Conservation (phyloP, 1,284 basidiomycete species). For the Ganoderma sinense region DNA sequence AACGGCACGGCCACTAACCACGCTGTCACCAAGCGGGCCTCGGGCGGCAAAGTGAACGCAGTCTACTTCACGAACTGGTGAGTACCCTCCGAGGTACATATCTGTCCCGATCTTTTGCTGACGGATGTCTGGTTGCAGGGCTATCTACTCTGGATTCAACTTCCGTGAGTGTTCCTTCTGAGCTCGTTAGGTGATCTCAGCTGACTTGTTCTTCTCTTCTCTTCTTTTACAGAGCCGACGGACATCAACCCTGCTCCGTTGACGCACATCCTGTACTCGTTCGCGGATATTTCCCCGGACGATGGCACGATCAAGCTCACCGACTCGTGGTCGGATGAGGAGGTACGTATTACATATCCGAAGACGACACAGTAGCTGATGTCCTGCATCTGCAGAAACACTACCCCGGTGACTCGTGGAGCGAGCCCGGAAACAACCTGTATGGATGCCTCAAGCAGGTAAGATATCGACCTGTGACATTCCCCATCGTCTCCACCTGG, state of each 20-base stretch:
- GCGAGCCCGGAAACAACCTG: constrained; percentile 74
- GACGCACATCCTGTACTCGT: constrained; percentile 86
- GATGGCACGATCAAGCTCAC: constrained; percentile 77
- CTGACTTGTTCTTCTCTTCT: constrained; percentile 23
- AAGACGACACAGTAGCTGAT: background rate
- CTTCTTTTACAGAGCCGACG: constrained; percentile 58
- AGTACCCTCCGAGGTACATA: constrained; percentile 9
- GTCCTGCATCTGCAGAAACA: constrained; percentile 58
- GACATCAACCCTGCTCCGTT: constrained; percentile 62
- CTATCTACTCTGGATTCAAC: constrained; percentile 79
- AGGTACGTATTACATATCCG: constrained; percentile 50
- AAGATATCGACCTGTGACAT: constrained; percentile 19
- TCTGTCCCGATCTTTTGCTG: background rate
- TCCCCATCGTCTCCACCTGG: background rate
- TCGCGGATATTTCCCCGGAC: constrained; percentile 79
- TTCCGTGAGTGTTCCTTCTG: constrained; percentile 58
- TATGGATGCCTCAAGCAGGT: constrained; percentile 92
- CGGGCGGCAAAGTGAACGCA: constrained; percentile 55
- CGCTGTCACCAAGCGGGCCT: constrained; percentile 51
- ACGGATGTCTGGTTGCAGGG: constrained; percentile 53
- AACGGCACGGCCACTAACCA: constrained; percentile 46
- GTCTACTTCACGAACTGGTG: constrained; percentile 77
- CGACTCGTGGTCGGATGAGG: constrained; percentile 85
- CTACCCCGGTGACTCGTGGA: constrained; percentile 68
- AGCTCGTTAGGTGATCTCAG: background rate